Evolutionary conservation across 176 grass and related monocot species (phyloP), one percentile per base, ranked within the genome.

Genomic region (Elymus sibiricus): DNA sequence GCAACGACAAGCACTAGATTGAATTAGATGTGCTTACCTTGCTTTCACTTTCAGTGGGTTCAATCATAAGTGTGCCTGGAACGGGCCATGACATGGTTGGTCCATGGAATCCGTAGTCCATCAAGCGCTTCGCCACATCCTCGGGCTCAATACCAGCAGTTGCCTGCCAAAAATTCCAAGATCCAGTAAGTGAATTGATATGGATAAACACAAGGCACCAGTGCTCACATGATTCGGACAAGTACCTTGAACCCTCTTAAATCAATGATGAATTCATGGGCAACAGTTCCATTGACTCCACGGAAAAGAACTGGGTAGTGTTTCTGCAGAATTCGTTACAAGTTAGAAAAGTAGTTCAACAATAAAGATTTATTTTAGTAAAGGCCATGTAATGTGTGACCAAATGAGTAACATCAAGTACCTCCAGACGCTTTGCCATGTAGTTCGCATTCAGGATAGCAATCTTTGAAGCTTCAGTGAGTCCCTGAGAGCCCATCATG

Each of bases 31-130:
- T 88, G 47, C 63, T 59, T 78, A 97, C 97, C 85, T 99, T 99
- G 97, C 89, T 94, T 94, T 99, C 97, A 88, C 97, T 99, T 89
- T 99, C 97, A 61, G 97, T 99, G 46, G 97, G 97, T 83, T 99
- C 97, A 83, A 99, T 94, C 97, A 99, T 99, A 83, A 99, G 97
- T 64, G 97, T 99, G 34, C 97, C 97, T 73, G 97, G 94, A 56
- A 99, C 97, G 77, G 97, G 97, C 97, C 97, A 99, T 61, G 97
- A 99, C 97, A 99, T 99, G 8, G 97, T 99, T 70, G 97, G 97
- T 70, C 60, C 88, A 90, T 99, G 97, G 84, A 99, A 99, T 56
- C 97, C 97, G 11, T 99, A 99, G 85, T 99, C 97, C 77, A 99
- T 99, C 40, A 99, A 84, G 77, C 97, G 94, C 81, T 99, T 99